Percentiles rank a stretch among this genome's conserved stretches.
Evolutionary conservation across 2,329 filamentous ascomycete genomes (phyloP).

Genomic region (Chalaropsis ovoidea): DNA sequence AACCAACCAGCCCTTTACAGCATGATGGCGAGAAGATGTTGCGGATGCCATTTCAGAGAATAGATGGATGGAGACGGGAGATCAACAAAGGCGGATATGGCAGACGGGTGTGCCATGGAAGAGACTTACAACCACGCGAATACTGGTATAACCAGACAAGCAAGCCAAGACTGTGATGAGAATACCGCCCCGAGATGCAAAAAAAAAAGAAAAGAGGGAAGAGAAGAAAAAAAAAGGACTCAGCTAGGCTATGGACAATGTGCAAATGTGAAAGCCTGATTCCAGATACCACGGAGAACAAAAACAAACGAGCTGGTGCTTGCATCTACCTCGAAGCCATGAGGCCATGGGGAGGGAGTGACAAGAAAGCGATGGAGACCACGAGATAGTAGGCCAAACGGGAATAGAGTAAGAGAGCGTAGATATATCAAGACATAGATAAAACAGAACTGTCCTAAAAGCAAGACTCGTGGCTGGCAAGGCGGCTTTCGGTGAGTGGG

Average conservation of each 20-base stretch:
- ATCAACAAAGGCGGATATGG: neutral
- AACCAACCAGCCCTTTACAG: no score
- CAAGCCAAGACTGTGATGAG: neutral
- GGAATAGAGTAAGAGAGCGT: neutral
- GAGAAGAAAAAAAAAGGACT: neutral
- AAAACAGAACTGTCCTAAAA: neutral
- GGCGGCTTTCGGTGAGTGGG: neutral
- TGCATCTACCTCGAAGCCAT: neutral
- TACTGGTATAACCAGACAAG: neutral
- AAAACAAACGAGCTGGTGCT: neutral
- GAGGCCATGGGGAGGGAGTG: neutral
- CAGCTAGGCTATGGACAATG: neutral
- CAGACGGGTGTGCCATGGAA: neutral
- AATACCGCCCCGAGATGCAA: neutral
- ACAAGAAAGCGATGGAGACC: neutral
- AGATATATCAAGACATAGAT: neutral
- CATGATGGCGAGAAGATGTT: neutral
- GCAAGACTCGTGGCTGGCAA: neutral
- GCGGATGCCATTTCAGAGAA: neutral
- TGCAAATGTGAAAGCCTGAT: neutral
- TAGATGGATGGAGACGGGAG: neutral
- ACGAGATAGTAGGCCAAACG: neutral
- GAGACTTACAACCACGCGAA: slow-evolving; percentile 1
- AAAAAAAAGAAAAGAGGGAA: neutral
- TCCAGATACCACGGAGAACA: neutral